phyloP scores from a whole-genome alignment of 495 filamentous ascomycete species.

The Penicillium cosmopolitanum region DNA sequence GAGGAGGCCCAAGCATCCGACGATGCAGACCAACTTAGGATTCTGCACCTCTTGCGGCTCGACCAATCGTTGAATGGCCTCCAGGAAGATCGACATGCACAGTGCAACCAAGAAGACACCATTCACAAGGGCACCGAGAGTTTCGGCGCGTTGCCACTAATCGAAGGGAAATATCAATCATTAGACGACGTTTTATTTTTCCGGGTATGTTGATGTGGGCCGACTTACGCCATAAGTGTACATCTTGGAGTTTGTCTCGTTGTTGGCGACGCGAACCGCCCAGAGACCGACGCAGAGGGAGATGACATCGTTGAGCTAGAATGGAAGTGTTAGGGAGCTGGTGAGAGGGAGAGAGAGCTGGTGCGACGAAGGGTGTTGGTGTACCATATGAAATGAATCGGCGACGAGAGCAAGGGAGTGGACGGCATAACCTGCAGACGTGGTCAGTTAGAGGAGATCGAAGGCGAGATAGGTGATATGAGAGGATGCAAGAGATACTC shows the following conservation, averaged over 20 bases:
- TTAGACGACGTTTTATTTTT: constrained; percentile 10
- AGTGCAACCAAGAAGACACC: constrained; percentile 96
- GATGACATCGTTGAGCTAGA: constrained; percentile 87
- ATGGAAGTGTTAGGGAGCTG: not conserved
- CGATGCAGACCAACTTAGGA: constrained; percentile 81
- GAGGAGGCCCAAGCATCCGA: constrained; percentile 81
- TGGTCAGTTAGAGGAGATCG: constrained; percentile 18
- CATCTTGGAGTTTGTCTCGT: constrained; percentile 76
- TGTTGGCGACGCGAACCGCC: constrained; percentile 86
- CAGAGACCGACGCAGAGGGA: constrained; percentile 90
- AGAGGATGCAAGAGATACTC: constrained; percentile 17
- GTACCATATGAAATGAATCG: constrained; percentile 97
- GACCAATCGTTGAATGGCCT: constrained; percentile 86
- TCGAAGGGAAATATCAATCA: constrained; percentile 34
- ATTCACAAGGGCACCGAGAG: constrained; percentile 91
- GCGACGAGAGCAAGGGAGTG: constrained; percentile 92
- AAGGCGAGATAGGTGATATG: not conserved
- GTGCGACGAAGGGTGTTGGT: not conserved
- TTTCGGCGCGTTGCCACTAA: constrained; percentile 97
- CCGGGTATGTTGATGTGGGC: not conserved
- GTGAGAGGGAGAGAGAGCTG: not conserved
- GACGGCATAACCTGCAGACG: constrained; percentile 67
- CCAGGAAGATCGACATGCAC: constrained; percentile 92
- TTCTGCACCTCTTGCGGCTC: constrained; percentile 85
- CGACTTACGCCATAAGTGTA: constrained; percentile 88